phyloP scores from a whole-genome alignment of 768 basidiomycete genomes.

The Cantharellus anzutake region DNA sequence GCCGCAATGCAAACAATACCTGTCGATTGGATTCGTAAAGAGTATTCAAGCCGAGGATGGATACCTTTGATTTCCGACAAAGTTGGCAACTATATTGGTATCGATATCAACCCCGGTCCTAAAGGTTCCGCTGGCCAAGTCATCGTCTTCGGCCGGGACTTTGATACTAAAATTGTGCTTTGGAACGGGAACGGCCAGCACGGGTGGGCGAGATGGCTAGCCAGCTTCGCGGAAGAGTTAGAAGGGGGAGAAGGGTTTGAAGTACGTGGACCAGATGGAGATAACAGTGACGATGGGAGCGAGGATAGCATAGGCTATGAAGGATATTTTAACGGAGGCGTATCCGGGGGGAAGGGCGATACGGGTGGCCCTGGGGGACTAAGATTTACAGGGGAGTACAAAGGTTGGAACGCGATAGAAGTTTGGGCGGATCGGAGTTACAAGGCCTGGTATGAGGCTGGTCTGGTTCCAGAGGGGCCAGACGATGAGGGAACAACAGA shows the following conservation, averaged over 20 bases:
- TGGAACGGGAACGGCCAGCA: conserved; percentile 78
- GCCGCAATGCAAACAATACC: conserved; percentile 79
- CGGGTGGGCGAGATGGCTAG: conserved; percentile 93
- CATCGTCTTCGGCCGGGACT: conserved; percentile 96
- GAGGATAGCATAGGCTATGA: conserved; percentile 79
- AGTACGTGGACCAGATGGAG: conserved; percentile 33
- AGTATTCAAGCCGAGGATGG: conserved; percentile 93
- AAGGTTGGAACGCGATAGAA: conserved; percentile 83
- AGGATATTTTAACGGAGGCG: conserved; percentile 72
- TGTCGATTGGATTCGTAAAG: conserved; percentile 67
- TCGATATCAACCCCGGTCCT: conserved; percentile 51
- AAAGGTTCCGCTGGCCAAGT: conserved; percentile 72
- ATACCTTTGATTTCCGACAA: conserved; percentile 88
- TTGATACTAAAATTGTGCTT: conserved; percentile 92
- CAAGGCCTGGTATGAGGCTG: conserved; percentile 68
- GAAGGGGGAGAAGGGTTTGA: conserved; percentile 83
- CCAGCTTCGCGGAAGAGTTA: conserved; percentile 77
- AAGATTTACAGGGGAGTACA: conserved; percentile 66
- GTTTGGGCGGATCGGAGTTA: conserved; percentile 86
- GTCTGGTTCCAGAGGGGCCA: conserved; percentile 14
- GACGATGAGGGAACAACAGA: not conserved
- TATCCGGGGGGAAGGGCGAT: conserved; percentile 62
- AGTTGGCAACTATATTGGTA: conserved; percentile 88
- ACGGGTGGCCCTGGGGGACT: conserved; percentile 49
- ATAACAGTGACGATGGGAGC: conserved; percentile 39